These are phyloP conservation scores for Monilinia vaccinii-corymbosi DNA, from an alignment of 2,329 filamentous ascomycete species.

Conservation along the genomic window DNA sequence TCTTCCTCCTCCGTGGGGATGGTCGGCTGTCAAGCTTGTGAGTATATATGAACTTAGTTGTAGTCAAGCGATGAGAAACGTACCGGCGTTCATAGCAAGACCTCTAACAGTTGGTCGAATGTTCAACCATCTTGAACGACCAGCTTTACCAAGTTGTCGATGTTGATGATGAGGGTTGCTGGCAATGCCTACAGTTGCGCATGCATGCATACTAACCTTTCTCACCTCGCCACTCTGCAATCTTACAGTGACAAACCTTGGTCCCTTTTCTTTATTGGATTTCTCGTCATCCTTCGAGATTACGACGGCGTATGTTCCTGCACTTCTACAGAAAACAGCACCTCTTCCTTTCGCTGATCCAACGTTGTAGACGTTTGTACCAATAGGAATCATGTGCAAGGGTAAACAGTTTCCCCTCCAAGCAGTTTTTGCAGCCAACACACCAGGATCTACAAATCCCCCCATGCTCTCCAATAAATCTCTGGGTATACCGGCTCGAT, in stretches of 20 bases:
- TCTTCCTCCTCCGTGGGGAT: constrained; percentile 97
- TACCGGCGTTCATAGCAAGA: constrained; percentile 96
- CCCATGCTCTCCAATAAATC: constrained; percentile 88
- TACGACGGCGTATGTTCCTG: constrained; percentile 83
- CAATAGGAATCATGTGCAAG: constrained; percentile 89
- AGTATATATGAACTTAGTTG: constrained; percentile 11
- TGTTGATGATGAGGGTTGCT: constrained; percentile 93
- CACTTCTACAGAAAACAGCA: constrained; percentile 89
- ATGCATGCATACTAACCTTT: constrained; percentile 82
- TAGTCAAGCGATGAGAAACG: constrained; percentile 25
- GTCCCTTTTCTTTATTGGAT: constrained; percentile 42
- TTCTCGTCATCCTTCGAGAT: constrained; percentile 80
- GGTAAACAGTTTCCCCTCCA: constrained; percentile 93
- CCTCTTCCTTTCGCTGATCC: constrained; percentile 64
- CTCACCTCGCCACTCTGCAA: constrained; percentile 90
- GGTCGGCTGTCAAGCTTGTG: constrained; percentile 51
- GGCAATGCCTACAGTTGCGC: constrained; percentile 85
- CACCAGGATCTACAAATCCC: constrained; percentile 85
- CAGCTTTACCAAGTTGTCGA: constrained; percentile 86
- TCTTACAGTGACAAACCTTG: constrained; percentile 73
- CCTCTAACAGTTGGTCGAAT: constrained; percentile 93
- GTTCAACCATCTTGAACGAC: constrained; percentile 85
- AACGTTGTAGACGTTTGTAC: constrained; percentile 87
- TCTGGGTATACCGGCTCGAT: constrained; percentile 77
- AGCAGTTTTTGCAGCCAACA: constrained; percentile 87